phyloP scores from a whole-genome alignment of 257 asterid genomes.

The Nicotiana tabacum region DNA sequence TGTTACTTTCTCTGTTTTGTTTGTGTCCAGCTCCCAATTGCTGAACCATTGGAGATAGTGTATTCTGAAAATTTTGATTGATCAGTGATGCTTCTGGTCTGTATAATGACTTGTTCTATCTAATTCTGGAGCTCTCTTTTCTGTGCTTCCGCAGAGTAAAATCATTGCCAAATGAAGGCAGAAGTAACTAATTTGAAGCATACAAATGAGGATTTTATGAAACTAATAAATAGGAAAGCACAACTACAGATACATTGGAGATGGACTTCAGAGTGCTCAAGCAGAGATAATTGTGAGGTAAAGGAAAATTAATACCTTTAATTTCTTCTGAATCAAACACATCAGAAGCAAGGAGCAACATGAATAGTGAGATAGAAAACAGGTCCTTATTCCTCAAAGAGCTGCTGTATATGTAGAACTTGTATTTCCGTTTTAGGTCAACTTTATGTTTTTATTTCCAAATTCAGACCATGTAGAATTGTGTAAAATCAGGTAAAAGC shows the following conservation, averaged over 20 bases:
- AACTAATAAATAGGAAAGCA: constrained; percentile 86
- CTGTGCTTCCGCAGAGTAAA: constrained; percentile 45
- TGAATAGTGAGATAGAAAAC: constrained; percentile 91
- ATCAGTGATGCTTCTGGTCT: neutral
- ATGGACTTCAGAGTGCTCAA: constrained; percentile 65
- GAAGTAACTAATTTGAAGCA: constrained; percentile 55
- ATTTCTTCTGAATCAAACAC: constrained; percentile 50
- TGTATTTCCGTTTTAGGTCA: neutral
- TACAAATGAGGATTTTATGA: constrained; percentile 68
- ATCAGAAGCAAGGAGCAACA: constrained; percentile 71
- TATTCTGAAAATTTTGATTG: neutral
- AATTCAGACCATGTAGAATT: constrained; percentile 10
- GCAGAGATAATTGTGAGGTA: constrained; percentile 70
- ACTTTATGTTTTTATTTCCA: neutral
- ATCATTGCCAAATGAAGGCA: constrained; percentile 74
- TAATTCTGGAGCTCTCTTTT: constrained; percentile 11
- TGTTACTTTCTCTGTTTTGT: too few relatives aligned
- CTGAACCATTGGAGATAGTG: neutral
- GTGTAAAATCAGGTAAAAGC: constrained; percentile 70
- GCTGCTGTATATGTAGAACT: constrained; percentile 49
- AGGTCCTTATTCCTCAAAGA: constrained; percentile 64
- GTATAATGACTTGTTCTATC: neutral
- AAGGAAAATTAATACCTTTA: constrained; percentile 58
- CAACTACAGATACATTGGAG: constrained; percentile 83
- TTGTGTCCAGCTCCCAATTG: neutral